Conservation (phyloP, 208 protist species). For the Crithidia fasciculata region DNA sequence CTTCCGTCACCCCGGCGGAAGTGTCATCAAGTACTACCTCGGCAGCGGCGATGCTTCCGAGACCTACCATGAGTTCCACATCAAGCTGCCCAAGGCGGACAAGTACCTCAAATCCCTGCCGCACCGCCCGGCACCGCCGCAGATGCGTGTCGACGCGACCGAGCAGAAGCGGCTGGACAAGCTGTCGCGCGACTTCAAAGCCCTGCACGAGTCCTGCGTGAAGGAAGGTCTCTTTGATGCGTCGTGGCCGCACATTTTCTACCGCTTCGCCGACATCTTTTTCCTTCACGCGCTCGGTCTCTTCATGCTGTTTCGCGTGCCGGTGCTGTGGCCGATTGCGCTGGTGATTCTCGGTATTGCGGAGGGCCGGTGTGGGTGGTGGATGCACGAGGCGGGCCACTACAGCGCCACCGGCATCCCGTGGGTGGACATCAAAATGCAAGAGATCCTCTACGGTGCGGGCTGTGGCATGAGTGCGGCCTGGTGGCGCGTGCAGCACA, state of each 20-base stretch:
- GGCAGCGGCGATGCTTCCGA: slow-evolving; percentile 72
- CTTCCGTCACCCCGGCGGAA: slow-evolving; percentile 75
- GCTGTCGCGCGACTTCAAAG: slow-evolving; percentile 60
- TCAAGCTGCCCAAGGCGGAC: slow-evolving; percentile 53
- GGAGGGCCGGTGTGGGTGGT: slow-evolving; percentile 81
- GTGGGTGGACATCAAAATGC: slow-evolving; percentile 64
- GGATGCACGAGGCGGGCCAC: slow-evolving; percentile 84
- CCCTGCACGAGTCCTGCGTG: slow-evolving; percentile 46
- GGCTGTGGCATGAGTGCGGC: slow-evolving; percentile 78
- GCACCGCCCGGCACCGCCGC: slow-evolving; percentile 41
- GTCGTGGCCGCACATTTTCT: slow-evolving; percentile 55
- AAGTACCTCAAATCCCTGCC: slow-evolving; percentile 60
- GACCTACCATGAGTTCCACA: slow-evolving; percentile 70
- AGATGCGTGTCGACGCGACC: slow-evolving; percentile 21
- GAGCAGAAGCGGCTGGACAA: slow-evolving; percentile 56
- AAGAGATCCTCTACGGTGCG: slow-evolving; percentile 71
- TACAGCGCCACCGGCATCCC: slow-evolving; percentile 67
- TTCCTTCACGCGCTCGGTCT: slow-evolving; percentile 56
- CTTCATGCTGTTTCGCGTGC: slow-evolving; percentile 55
- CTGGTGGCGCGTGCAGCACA: slow-evolving; percentile 84
- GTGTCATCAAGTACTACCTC: slow-evolving; percentile 62
- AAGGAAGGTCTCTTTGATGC: slow-evolving; percentile 70
- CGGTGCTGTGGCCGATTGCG: slow-evolving; percentile 44
- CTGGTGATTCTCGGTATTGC: slow-evolving; percentile 62
- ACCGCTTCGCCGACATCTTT: slow-evolving; percentile 66